These are phyloP conservation scores for Corymbia calophylla DNA, from an alignment of 441 rosid genomes.

Conservation along the genomic window DNA sequence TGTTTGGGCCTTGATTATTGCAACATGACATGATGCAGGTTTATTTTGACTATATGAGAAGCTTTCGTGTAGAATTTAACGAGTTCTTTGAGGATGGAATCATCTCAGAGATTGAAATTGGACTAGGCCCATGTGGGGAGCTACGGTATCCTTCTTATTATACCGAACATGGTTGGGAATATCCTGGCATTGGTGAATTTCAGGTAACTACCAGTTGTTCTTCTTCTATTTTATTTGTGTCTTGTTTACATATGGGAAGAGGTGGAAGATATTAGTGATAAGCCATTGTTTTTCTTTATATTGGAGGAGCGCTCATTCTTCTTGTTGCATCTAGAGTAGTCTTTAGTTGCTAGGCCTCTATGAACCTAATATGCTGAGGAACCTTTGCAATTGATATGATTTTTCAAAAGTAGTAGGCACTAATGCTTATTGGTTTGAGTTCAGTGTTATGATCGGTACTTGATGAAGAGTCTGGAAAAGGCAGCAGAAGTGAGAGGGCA, in stretches of 20 bases:
- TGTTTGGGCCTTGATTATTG: neutral
- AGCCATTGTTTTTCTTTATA: neutral
- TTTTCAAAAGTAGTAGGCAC: neutral
- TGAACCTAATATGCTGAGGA: neutral
- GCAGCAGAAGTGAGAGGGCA: neutral
- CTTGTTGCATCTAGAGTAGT: neutral
- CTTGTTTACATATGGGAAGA: neutral
- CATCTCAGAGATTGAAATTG: constrained; percentile 59
- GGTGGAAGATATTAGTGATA: neutral
- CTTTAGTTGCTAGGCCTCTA: neutral
- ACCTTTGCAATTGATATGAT: neutral
- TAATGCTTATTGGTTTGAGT: neutral
- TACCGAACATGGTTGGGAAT: constrained; percentile 43
- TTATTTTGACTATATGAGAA: constrained; percentile 97
- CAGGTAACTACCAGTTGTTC: neutral
- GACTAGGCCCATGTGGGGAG: constrained; percentile 73
- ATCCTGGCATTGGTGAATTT: constrained; percentile 81
- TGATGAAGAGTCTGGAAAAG: constrained; percentile 7
- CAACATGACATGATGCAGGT: constrained; percentile 48
- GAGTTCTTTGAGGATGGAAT: constrained; percentile 38
- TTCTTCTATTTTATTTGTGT: neutral
- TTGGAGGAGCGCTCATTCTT: neutral
- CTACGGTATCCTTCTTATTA: constrained; percentile 43
- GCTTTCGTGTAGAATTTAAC: constrained; percentile 85
- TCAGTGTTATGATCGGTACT: constrained; percentile 70